Evolutionary conservation across 257 asterid species (phyloP).

Genomic region (Salvia splendens): DNA sequence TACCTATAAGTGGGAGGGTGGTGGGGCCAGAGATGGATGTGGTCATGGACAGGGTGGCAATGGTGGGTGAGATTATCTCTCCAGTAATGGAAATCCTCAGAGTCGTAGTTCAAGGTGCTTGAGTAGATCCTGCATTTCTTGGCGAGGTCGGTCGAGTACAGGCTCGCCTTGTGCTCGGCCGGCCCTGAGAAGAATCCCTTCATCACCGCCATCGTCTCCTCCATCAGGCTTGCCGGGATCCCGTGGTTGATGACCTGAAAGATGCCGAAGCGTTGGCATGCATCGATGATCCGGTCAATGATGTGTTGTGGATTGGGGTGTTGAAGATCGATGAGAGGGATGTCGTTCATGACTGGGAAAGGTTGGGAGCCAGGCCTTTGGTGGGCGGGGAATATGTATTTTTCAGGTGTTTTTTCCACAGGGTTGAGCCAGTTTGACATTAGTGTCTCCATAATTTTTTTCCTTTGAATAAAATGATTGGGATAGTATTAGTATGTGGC

Average conservation of each 20-base stretch:
- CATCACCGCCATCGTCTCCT: conserved; percentile 46
- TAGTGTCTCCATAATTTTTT: conserved; percentile 47
- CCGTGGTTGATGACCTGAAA: conserved; percentile 74
- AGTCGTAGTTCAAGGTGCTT: conserved; percentile 51
- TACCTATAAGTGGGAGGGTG: conserved; percentile 57
- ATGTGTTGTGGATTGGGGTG: conserved; percentile 24
- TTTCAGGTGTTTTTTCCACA: conserved; percentile 48
- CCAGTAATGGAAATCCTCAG: conserved; percentile 58
- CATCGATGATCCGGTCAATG: conserved; percentile 43
- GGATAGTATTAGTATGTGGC: background rate
- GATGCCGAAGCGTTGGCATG: conserved; percentile 58
- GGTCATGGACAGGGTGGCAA: conserved; percentile 55
- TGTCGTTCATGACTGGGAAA: conserved; percentile 37
- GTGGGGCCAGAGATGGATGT: conserved; percentile 53
- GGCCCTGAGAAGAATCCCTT: conserved; percentile 52
- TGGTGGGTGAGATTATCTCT: conserved; percentile 64
- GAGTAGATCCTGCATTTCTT: conserved; percentile 53
- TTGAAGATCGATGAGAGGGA: conserved; percentile 51
- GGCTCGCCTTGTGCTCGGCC: conserved; percentile 41
- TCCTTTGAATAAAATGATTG: background rate
- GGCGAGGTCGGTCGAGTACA: conserved; percentile 37
- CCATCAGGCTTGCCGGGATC: conserved; percentile 42
- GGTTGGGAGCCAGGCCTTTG: conserved; percentile 50
- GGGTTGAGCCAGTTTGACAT: conserved; percentile 50
- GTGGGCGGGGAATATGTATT: conserved; percentile 48